These are phyloP conservation scores for Podospora pseudoanserina DNA, from an alignment of 495 filamentous ascomycete species.

Conservation along the genomic window DNA sequence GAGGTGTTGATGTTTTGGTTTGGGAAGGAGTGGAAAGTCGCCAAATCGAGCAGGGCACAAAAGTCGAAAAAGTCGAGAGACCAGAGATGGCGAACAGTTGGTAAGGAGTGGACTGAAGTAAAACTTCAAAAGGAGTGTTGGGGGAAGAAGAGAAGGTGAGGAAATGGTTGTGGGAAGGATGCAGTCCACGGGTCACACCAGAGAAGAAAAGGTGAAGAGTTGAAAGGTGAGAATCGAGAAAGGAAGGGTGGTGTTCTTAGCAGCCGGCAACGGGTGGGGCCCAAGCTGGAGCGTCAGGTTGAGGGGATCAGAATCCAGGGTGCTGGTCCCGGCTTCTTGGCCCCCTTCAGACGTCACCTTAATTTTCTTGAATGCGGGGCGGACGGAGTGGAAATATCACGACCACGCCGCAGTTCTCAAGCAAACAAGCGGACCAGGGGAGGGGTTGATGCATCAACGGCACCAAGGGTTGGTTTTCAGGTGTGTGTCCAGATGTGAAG, in stretches of 20 bases:
- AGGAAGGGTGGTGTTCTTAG: slow-evolving; percentile 12
- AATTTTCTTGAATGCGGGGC: slow-evolving; percentile 15
- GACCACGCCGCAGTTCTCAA: neutral
- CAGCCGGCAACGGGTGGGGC: slow-evolving; percentile 17
- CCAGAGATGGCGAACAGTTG: slow-evolving; percentile 6
- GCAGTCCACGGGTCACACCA: slow-evolving; percentile 14
- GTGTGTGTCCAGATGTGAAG: neutral
- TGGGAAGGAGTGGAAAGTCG: slow-evolving; percentile 34
- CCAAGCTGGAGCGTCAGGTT: slow-evolving; percentile 11
- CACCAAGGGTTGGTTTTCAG: neutral
- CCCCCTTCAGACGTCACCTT: slow-evolving; percentile 24
- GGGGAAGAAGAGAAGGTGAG: slow-evolving; percentile 25
- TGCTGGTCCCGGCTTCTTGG: slow-evolving; percentile 25
- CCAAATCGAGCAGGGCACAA: slow-evolving; percentile 18
- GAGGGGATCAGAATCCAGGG: slow-evolving; percentile 13
- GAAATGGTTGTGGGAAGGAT: slow-evolving; percentile 20
- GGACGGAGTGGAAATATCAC: slow-evolving; percentile 16
- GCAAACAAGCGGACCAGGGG: neutral
- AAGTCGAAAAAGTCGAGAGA: slow-evolving; percentile 4
- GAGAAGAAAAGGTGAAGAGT: slow-evolving; percentile 17
- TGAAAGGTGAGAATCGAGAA: slow-evolving; percentile 8
- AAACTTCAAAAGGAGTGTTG: slow-evolving; percentile 25
- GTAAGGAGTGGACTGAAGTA: slow-evolving; percentile 38
- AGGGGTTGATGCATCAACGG: slow-evolving; percentile 3
- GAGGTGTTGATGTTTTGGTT: slow-evolving; percentile 8